Evolutionary conservation across 257 asterid species (phyloP), one percentile per base, ranked within the genome.

Genomic region (Striga asiatica): DNA sequence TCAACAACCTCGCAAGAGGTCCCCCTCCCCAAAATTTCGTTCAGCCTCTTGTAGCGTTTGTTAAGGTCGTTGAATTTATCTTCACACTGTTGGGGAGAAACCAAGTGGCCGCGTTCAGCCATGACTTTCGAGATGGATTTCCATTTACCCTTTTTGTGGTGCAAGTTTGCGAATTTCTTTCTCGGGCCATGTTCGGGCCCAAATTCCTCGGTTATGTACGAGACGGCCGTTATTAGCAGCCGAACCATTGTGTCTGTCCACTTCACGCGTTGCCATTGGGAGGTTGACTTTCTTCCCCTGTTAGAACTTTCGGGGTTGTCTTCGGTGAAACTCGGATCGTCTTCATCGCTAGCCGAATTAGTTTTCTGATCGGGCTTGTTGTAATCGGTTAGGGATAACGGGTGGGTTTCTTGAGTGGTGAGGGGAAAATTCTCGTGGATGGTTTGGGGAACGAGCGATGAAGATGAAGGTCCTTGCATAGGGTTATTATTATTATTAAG

Each of bases 221-320:
- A 81, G 46, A 81, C 89, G 3, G 89, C 80, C 2, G 89, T 81
- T 10, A 81, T 75, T 28, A 81, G 48, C 52, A 81, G 56, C 65
- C 76, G 62, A n/a, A 81, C 89, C 89, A 77, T 81, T 2, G 28
- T n/a, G 50, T 78, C 89, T 0, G 82, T 66, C 71, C 71, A 66
- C 39, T 58, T 66, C 27, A 66, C 66, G 11, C 71, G 65, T 4
- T 66, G 71, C 89, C 89, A 81, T 2, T 69, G 66, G 12, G 80
- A 57, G n/a, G n/a, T n/a, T n/a, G n/a, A n/a, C n/a, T n/a, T n/a
- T n/a, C n/a, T n/a, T n/a, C n/a, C n/a, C n/a, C n/a, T n/a, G n/a
- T n/a, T n/a, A n/a, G n/a, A n/a, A n/a, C n/a, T n/a, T n/a, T n/a
- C n/a, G n/a, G n/a, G n/a, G n/a, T n/a, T n/a, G n/a, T n/a, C n/a